Conservation (phyloP, 2,329 filamentous ascomycete genomes). For the Helotiales sp. region DNA sequence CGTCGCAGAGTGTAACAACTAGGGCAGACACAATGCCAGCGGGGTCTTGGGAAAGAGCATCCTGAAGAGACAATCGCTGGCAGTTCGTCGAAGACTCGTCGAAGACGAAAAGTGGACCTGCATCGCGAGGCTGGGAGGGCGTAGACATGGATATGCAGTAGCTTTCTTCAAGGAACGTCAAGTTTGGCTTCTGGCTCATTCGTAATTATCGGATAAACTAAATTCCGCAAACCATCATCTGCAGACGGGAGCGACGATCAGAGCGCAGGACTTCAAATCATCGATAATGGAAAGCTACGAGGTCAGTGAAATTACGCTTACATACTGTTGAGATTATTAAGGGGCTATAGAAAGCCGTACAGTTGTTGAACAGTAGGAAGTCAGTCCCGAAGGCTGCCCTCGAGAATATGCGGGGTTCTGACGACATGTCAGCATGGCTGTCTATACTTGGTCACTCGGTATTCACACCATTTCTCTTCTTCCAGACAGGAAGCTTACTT, state of each 20-base stretch:
- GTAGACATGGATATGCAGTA: too few relatives aligned
- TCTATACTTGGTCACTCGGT: constrained; percentile 20
- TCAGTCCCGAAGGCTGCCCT: constrained; percentile 14
- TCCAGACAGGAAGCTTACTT: constrained; percentile 4
- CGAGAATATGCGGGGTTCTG: constrained; percentile 18
- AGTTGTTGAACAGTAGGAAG: constrained; percentile 18
- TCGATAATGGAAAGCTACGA: constrained; percentile 22
- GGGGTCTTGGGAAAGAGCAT: background rate
- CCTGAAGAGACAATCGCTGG: too few relatives aligned
- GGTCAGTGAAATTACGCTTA: constrained; percentile 16
- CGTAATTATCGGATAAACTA: background rate
- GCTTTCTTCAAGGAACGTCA: too few relatives aligned
- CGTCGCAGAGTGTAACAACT: constrained; percentile 10
- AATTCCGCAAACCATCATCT: too few relatives aligned
- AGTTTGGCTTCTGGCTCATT: too few relatives aligned
- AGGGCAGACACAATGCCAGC: constrained; percentile 2
- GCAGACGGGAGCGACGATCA: background rate
- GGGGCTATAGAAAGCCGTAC: constrained; percentile 17
- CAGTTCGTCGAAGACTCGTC: too few relatives aligned
- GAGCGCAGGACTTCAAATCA: background rate
- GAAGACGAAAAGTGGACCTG: too few relatives aligned
- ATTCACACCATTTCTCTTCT: too few relatives aligned
- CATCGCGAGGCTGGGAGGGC: too few relatives aligned
- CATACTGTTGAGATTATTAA: constrained; percentile 12
- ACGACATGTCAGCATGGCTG: constrained; percentile 19